A percentile compares a stretch with the other conserved stretches of the same genome.
These are phyloP conservation scores for Cytospora mali DNA, from an alignment of 2,329 filamentous ascomycete species.

Conservation along the genomic window DNA sequence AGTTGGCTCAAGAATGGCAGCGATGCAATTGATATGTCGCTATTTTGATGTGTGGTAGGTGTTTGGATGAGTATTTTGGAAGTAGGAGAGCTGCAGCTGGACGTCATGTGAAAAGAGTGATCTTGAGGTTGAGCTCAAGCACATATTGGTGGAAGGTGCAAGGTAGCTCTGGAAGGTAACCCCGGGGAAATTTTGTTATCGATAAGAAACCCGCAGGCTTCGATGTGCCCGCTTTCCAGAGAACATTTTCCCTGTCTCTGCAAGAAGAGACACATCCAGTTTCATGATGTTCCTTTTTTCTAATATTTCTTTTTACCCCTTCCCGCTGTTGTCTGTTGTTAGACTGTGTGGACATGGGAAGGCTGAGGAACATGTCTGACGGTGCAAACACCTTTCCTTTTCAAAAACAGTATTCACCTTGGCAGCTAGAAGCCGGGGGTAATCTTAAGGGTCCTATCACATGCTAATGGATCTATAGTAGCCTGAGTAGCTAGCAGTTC, in stretches of 20 bases:
- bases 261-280: not conserved
- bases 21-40: not conserved
- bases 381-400: not conserved
- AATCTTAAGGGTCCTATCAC: not conserved
- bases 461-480: not conserved
- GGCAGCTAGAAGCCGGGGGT: not conserved
- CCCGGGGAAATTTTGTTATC: constrained; percentile 20
- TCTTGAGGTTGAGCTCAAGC: constrained; percentile 8
- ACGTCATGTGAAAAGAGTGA: not conserved
- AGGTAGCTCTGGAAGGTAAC: not conserved
- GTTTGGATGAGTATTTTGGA: not conserved
- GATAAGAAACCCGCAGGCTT: constrained; percentile 3
- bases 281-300: not conserved
- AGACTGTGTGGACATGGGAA: not conserved
- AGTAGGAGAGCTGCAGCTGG: not conserved
- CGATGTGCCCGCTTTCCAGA: not conserved
- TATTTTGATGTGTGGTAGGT: not conserved
- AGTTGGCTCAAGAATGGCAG: not conserved
- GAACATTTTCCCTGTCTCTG: not conserved
- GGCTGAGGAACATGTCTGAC: not conserved
- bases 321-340: not conserved
- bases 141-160: not conserved
- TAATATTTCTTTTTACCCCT: no score
- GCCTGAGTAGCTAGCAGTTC: no score
- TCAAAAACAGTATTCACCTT: not conserved